Evolutionary conservation across 768 basidiomycete species (phyloP).

Genomic region (Favolaschia claudopus): DNA sequence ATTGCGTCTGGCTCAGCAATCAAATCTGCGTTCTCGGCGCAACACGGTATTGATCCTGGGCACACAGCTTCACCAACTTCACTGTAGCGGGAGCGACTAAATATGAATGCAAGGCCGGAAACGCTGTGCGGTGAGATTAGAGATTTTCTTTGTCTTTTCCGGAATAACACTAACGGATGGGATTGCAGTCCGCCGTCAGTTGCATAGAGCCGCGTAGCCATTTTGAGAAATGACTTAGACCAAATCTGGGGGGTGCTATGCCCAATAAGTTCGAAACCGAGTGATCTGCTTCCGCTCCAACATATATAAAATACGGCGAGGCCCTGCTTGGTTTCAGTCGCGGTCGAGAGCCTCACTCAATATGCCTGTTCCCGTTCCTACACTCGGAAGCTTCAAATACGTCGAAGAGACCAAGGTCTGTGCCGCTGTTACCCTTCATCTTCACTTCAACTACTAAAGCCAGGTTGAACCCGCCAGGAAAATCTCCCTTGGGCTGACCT

Average conservation of each 20-base stretch:
- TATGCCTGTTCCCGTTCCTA: conserved; percentile 43
- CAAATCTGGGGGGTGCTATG: not conserved
- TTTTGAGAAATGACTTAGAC: conserved; percentile 3
- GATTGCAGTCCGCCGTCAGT: not conserved
- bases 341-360: not conserved
- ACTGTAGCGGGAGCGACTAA: too few species aligned
- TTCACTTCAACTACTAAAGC: not conserved
- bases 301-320: not conserved
- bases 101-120: too few species aligned
- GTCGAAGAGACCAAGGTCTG: conserved; percentile 45
- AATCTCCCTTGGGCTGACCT: conserved; percentile 59
- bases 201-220: not conserved
- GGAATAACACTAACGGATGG: not conserved
- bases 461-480: conserved; percentile 42
- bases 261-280: not conserved
- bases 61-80: not conserved
- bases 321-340: not conserved
- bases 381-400: conserved; percentile 43
- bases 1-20: too few species aligned
- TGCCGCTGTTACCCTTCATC: not conserved
- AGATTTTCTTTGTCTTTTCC: too few species aligned
- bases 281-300: not conserved
- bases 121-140: too few species aligned
- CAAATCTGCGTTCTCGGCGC: too few species aligned
- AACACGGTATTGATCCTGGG: not conserved